Base-by-base conservation (phyloP, 106 monocot species). In the Agapanthus africanus region DNA sequence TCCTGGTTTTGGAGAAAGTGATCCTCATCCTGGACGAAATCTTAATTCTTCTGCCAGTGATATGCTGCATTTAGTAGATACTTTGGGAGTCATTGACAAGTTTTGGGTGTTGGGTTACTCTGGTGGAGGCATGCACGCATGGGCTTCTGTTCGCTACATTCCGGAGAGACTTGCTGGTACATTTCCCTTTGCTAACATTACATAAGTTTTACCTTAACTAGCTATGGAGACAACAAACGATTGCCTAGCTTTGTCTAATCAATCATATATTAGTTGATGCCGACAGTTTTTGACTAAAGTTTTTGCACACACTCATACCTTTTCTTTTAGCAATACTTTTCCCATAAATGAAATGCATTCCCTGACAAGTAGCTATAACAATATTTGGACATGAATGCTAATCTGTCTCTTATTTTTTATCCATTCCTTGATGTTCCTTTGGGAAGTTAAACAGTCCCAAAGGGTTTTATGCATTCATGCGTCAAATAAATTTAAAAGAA, bases 1-100 rank as follows among this genome's bases (percentile, higher is more conserved):
- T 65, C 92, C 92, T 60, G 92, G 92, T 36, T 93, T 99, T 82
- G 97, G 92, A 60, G 97, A 99, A 81, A 99, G 97, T 73, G 97
- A 92, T 73, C 87, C 97, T 50, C 87, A 99, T 77, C 77, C 80
- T 28, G 50, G 73, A n/a, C 80, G 97, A 63, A 79, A 89, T 62
- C 91, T 99, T 30, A 92, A 87, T 44, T 87, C 97, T 63, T 93
- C 97, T 28, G 97, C 97, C 32, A 10, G 79, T 27, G 97, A 99
- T 81, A 87, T 99, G 90, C 75, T 99, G 59, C 70, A 80, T 44
- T 68, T 99, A 62, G 92, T 85, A 31, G 73, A 90, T 81, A 69
- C 86, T 67, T 49, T 99, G 14, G 82, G 86, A 7, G 66, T 97
- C 40, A 37, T 11, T 50, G 87, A 87, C 26, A 99, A 92, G 62